phyloP scores from a whole-genome alignment of 139 green algal genomes.

The Volvox africanus region DNA sequence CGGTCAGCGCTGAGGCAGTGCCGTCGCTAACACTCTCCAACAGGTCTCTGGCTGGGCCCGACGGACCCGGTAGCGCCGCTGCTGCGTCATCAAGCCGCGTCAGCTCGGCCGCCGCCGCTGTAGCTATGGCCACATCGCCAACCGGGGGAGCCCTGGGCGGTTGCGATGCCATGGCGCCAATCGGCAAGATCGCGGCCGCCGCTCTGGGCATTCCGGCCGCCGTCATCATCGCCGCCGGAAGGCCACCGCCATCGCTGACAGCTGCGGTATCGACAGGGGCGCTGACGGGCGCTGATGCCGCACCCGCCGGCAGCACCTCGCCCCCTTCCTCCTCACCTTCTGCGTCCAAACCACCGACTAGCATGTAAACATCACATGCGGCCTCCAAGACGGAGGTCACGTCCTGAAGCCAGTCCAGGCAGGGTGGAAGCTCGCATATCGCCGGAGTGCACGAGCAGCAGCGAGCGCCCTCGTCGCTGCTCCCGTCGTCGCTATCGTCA shows the following conservation, averaged over 20 bases:
- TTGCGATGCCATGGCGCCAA: neutral
- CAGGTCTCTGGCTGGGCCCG: no score
- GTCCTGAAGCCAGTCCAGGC: conserved; percentile 37
- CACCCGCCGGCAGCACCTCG: neutral
- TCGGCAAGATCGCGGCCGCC: neutral
- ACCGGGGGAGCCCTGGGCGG: neutral
- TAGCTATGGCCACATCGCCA: neutral
- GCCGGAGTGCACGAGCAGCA: neutral
- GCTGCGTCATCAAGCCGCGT: neutral
- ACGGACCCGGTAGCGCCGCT: neutral
- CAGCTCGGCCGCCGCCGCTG: neutral
- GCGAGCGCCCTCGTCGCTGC: neutral
- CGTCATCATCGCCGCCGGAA: neutral
- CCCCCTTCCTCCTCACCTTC: conserved; percentile 2
- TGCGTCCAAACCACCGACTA: neutral
- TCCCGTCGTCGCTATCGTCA: neutral
- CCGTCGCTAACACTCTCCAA: no score
- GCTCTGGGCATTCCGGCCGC: neutral
- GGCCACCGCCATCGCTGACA: neutral
- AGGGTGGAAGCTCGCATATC: conserved; percentile 19
- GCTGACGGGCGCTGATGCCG: neutral
- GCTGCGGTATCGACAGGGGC: neutral
- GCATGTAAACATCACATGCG: conserved; percentile 27
- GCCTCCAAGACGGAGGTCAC: conserved; percentile 14
- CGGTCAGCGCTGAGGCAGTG: no score